Conservation (phyloP, 768 basidiomycete genomes). For the Kwoniella botswanensis region DNA sequence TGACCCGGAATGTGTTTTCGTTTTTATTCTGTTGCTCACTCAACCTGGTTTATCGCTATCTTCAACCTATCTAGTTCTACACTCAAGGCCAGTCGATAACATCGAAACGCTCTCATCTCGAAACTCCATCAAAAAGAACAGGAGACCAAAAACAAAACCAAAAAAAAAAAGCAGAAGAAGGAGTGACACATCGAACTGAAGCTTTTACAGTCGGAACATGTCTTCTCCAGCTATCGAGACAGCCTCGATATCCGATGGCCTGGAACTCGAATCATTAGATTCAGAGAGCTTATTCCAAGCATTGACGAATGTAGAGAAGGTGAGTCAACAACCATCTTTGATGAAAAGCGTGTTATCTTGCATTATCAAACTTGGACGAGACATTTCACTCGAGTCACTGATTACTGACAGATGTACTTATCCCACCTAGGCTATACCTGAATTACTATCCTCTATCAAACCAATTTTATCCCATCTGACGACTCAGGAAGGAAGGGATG, state of each 20-base stretch:
- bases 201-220: neutral
- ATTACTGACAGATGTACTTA: neutral
- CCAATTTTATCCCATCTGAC: slow-evolving; percentile 42
- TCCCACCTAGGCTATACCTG: slow-evolving; percentile 40
- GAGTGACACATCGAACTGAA: no score
- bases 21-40: neutral
- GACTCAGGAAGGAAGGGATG: slow-evolving; percentile 5
- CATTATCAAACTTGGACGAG: neutral
- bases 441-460: slow-evolving; percentile 40
- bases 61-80: no score
- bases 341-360: no score
- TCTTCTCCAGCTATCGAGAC: slow-evolving; percentile 10
- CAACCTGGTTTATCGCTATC: no score
- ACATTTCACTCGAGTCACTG: neutral
- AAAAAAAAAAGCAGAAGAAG: no score
- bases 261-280: slow-evolving; percentile 44
- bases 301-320: slow-evolving; percentile 45
- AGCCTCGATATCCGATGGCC: slow-evolving; percentile 22
- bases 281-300: slow-evolving; percentile 42
- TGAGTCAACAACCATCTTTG: slow-evolving; percentile 7
- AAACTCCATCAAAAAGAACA: no score
- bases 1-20: neutral
- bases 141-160: no score
- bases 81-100: no score
- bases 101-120: no score